Base-by-base conservation (phyloP, 148 eudicot genomes). In the Rhododendron vialii region DNA sequence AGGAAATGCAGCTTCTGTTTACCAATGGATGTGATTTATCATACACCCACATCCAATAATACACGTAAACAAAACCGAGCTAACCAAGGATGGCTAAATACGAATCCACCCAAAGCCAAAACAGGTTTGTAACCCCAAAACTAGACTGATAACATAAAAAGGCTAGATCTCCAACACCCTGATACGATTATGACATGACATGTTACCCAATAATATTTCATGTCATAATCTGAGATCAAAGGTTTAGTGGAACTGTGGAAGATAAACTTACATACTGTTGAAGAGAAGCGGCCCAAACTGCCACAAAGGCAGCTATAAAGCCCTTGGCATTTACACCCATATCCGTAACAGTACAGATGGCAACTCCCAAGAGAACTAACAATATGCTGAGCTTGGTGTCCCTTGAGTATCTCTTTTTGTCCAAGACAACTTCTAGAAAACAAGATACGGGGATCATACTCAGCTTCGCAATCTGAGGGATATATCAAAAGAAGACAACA, bases 381-480 rank as follows among this genome's bases (percentile, higher is more conserved):
- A 88, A 86, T 86, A 96, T 96, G 90, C 98, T 94, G 82, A 96
- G 96, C 93, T 94, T 95, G 71, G 98, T 95, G 86, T 93, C 93
- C 90, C 98, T 93, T 22, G 98, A 96, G 85, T 96, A 96, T 65
- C 94, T 92, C 73, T 93, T 90, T 89, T 94, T 96, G 91, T 96
- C 98, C 47, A 96, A 88, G 61, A 89, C 91, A 90, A 96, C 91
- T 91, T 96, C 98, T 90, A 96, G 89, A 80, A 96, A 89, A 90
- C 98, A 96, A 77, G 98, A 96, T 61, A 94, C 96, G 57, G 97
- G 98, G 71, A 95, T 94, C 96, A 95, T 95, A 88, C 94, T 94
- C 88, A 95, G 92, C 89, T 95, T 96, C 63, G 97, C 98, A 83
- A 95, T 94, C 98, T 95, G 97, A 75, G n/a, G 87, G 71, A 45